Evolutionary conservation across 2,329 filamentous ascomycete species (phyloP).

Genomic region (Thelonectria discophora): DNA sequence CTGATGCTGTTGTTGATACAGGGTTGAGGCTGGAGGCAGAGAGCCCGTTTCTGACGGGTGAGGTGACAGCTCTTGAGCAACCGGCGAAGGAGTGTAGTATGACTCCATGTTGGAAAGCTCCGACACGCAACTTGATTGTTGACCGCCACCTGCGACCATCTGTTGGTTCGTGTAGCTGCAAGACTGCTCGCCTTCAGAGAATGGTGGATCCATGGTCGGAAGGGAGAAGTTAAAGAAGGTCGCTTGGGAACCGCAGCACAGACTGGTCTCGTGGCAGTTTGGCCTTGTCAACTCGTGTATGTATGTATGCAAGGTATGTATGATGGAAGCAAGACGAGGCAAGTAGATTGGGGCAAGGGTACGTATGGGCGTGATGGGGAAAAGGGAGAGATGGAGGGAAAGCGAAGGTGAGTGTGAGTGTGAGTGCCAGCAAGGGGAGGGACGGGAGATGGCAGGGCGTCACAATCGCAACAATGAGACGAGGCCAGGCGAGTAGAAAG

Average conservation of each 20-base stretch:
- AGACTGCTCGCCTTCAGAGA: conserved; percentile 41
- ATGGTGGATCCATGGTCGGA: conserved; percentile 42
- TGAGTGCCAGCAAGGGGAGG: conserved; percentile 2
- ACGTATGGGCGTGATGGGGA: too few species aligned
- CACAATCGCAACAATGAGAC: conserved; percentile 42
- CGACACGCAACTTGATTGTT: conserved; percentile 42
- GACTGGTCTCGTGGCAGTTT: conserved; percentile 36
- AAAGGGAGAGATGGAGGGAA: conserved; percentile 28
- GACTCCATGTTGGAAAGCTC: conserved; percentile 40
- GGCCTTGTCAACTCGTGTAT: conserved; percentile 30
- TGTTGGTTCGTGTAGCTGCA: conserved; percentile 46
- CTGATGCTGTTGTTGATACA: conserved; percentile 35
- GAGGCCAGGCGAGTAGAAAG: conserved; percentile 31
- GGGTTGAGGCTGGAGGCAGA: conserved; percentile 31
- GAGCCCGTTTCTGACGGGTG: conserved; percentile 37
- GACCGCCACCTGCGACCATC: conserved; percentile 36
- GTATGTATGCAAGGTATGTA: conserved; percentile 11
- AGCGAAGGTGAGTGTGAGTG: too few species aligned
- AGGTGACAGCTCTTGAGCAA: conserved; percentile 32
- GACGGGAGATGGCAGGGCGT: conserved; percentile 35
- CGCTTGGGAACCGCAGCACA: conserved; percentile 33
- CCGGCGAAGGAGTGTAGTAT: conserved; percentile 38
- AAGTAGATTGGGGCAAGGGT: too few species aligned
- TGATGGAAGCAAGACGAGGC: conserved; percentile 26
- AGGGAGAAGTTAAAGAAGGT: conserved; percentile 28